Evolutionary conservation across 257 asterid species (phyloP), one percentile per base, ranked within the genome.

Genomic region (Petrea volubilis): DNA sequence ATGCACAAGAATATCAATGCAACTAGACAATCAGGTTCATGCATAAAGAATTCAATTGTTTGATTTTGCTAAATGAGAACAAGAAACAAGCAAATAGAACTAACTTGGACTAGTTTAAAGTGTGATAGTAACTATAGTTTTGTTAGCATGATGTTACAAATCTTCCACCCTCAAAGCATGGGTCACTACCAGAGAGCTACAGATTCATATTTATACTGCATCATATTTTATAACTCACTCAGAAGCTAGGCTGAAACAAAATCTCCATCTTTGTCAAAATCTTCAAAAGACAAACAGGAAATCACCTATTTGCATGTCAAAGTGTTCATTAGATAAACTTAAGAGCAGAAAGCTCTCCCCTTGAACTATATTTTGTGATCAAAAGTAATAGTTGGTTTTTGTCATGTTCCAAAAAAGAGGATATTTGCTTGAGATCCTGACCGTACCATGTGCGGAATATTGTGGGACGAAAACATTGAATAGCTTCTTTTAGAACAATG

Each of bases 1-100:
- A 47, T 53, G 76, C 65, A 41, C 53, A 27, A 72, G 44, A 58
- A 38, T 55, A 41, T 38, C 55, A 64, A 40, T 31, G 20, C 60
- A 71, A 62, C 51, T 9, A 27, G 55, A 68, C 12, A 55, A 46
- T 12, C 36, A 62, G 50, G 51, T 11, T 68, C 68, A 41, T 29
- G 52, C 68, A 69, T 20, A 3, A 49, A 47, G 12, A 28, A n/a
- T 18, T 40, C 61, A 64, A 34, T 62, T 28, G 15, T 62, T 34
- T 47, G 38, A 38, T 47, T 60, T 62, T 11, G 23, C 23, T 13
- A 40, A 40, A 46, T 28, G 23, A 21, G 27, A 25, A 60, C 67
- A 49, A 70, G 56, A 56, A 70, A 63, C 36, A 41, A 61, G 61
- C 28, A 64, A 52, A 31, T 55, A 62, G 25, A 10, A 13, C 52